Base-by-base conservation (phyloP, 805 yeast species). In the Lipomyces orientalis region DNA sequence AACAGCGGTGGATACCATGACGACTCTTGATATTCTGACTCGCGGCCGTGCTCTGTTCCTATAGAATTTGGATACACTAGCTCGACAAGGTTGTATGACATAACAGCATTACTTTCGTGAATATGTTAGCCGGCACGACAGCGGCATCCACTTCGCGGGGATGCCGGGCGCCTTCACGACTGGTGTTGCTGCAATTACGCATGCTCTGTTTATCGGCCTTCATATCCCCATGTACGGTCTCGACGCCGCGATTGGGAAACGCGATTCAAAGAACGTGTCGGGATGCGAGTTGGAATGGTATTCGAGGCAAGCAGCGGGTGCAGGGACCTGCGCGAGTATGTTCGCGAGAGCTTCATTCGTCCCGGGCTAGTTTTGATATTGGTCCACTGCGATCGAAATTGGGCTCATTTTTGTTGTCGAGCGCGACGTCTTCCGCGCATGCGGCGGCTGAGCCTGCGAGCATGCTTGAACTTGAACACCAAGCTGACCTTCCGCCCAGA, bases 321-420 rank as follows among this genome's bases (percentile, higher is more conserved):
- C 49, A n/a, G 10, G 22, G 49, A 43, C 49, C 16, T 43, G 6
- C 49, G 22, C 49, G 49, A 43, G 49, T n/a, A 43, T 43, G 49
- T n/a, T 43, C 49, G 49, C 49, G 49, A 19, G 16, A 22, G 49
- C n/a, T 43, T 43, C 49, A 43, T 43, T 43, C 49, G 22, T 43
- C 22, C 22, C 22, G 22, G 49, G 22, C n/a, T 43, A 19, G 49
- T n/a, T 43, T 43, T 4, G 49, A 16, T 16, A n/a, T 43, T 9
- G 49, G 22, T 43, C 49, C 49, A 43, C n/a, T 43, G 22, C 49
- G 49, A 43, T 43, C 49, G 49, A 43, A 43, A 43, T 16, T 43
- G 49, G 49, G 49, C 22, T 1, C 25, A 9, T 43, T 43, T 43
- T 43, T 43, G 49, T n/a, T n/a, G 10, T 43, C 49, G 22, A 43